Percentiles rank a stretch among this genome's conserved stretches.
Conservation (phyloP, 179 eudicot genomes). For the Beta lomatogona region DNA sequence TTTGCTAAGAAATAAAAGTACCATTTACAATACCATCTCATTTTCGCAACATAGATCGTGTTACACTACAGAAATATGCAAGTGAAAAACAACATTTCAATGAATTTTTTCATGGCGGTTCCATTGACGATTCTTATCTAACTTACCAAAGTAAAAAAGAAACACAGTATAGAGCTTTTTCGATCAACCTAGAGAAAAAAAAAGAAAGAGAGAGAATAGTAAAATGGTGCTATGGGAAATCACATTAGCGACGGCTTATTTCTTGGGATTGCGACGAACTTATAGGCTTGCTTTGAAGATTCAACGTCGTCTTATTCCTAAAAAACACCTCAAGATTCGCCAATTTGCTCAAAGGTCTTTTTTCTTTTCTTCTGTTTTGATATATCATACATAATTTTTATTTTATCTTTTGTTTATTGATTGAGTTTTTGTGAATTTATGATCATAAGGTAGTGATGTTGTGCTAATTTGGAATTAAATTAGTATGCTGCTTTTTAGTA, state of each 20-base stretch:
- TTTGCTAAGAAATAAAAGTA: not conserved
- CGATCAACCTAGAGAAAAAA: not conserved
- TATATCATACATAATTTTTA: not conserved
- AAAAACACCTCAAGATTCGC: slow-evolving; percentile 53
- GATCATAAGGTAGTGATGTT: not conserved
- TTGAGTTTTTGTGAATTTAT: not conserved
- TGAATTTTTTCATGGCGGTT: slow-evolving; percentile 26
- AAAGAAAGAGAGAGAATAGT: not conserved
- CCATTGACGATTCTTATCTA: not conserved
- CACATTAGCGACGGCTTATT: slow-evolving; percentile 77
- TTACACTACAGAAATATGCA: not conserved
- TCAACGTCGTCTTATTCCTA: slow-evolving; percentile 68
- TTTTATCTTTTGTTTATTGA: not conserved
- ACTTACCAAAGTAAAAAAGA: not conserved
- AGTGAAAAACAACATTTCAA: not conserved
- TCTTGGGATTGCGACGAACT: slow-evolving; percentile 75
- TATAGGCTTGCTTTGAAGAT: slow-evolving; percentile 67
- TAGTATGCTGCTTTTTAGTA: not conserved
- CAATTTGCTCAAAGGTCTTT: slow-evolving; percentile 65
- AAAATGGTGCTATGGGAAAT: slow-evolving; percentile 92
- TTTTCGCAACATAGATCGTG: too few relatives aligned
- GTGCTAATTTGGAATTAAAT: not conserved
- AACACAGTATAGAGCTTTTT: not conserved
- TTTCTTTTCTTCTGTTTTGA: not conserved
- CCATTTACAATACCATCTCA: too few relatives aligned